Evolutionary conservation across 2,329 filamentous ascomycete genomes (phyloP), one percentile per base, ranked within the genome.

Genomic region (Trichophyton simii): DNA sequence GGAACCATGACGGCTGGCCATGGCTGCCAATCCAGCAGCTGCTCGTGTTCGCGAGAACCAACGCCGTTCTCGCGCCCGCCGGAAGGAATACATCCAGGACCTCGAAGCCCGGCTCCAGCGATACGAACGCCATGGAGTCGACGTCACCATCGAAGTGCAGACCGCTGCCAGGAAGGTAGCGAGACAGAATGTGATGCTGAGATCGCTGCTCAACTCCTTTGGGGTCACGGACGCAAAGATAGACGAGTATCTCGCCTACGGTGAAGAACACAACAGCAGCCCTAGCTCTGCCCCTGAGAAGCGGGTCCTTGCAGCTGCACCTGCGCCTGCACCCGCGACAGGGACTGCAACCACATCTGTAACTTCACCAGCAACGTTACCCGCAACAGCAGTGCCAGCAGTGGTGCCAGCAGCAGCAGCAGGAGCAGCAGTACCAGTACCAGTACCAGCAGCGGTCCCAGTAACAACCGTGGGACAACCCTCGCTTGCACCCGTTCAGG

Each of bases 11-110:
- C 3, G n/a, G 34, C 25, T 18, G 50, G 28, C 13, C 25, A 58
- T 58, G 55, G 55, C 55, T 58, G 18, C 18, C 11, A 18, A 41
- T 6, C 18, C 55, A 28, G 55, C 55, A 22, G 55, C 58, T n/a
- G 78, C 79, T 61, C 84, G 87, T 62, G 86, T 90, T 66, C 82
- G 87, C 65, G 86, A 91, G 68, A 91, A 91, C 68, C 88, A 91
- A 71, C 80, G 87, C 61, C 83, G 87, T 64, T 89, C 85, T n/a
- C 83, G 88, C 60, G 86, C 86, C 54, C 81, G 87, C 41, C 81
- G 85, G 65, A 88, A 87, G 75, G 86, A 89, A 68, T 89, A 91
- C 69, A 75, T 89, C 44, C 78, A 84, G 64, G 85, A 87, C 61
- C 80, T 90, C 31, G 87, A 91, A 72, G 76, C 80, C 58, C 84